Conservation (phyloP, 257 asterid species). For the Osmanthus fragrans region DNA sequence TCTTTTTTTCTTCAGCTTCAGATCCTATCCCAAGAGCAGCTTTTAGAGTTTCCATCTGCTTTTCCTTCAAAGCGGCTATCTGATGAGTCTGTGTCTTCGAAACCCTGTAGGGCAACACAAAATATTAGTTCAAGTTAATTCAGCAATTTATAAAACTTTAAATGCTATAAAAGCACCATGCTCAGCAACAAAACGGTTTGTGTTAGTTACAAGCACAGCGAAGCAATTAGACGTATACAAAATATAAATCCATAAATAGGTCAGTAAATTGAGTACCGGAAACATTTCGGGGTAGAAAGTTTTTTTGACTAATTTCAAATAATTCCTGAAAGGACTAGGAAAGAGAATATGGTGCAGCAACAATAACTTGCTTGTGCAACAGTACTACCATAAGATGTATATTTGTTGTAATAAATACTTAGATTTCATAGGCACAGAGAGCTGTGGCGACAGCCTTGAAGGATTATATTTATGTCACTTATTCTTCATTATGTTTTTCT, state of each 20-base stretch:
- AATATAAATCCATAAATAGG: not conserved
- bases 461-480: not conserved
- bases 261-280: not conserved
- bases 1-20: slow-evolving; percentile 54
- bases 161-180: not conserved
- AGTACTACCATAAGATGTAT: not conserved
- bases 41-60: slow-evolving; percentile 77
- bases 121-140: not conserved
- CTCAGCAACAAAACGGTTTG: not conserved
- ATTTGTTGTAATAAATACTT: too few species aligned
- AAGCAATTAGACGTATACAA: not conserved
- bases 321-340: not conserved
- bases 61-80: slow-evolving; percentile 84
- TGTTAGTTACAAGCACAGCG: not conserved
- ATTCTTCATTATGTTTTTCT: not conserved
- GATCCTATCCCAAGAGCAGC: slow-evolving; percentile 83
- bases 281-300: not conserved
- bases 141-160: not conserved
- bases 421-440: not conserved
- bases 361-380: not conserved
- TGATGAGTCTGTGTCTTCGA: slow-evolving; percentile 91
- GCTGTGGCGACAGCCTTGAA: not conserved
- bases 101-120: slow-evolving; percentile 43
- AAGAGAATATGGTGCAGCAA: not conserved
- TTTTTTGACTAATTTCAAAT: not conserved